Evolutionary conservation across 306 rosid genomes (phyloP), one percentile per base, ranked within the genome.

Genomic region (Glycine tomentella): DNA sequence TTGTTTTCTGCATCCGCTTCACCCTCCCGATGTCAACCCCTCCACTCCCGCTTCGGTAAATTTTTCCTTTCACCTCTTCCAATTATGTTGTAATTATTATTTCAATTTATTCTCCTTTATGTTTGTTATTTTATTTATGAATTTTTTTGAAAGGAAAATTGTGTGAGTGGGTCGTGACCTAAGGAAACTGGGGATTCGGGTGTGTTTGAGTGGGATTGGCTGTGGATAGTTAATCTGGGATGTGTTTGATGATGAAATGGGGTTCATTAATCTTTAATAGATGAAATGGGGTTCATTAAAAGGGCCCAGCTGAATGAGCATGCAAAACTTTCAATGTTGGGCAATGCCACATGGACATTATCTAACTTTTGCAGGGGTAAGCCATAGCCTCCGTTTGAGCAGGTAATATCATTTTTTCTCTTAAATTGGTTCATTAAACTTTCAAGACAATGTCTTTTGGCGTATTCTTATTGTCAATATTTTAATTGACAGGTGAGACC

Each of bases 1-100:
- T n/a, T n/a, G n/a, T n/a, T n/a, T n/a, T n/a, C n/a, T n/a, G n/a
- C n/a, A n/a, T 16, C 77, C 87, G 12, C 80, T 87, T 84, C 84
- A 87, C 69, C 90, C 90, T 38, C 90, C 86, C 57, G 87, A 87
- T 0, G 82, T 84, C 38, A 78, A 36, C 49, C 89, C 84, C 13
- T 9, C 25, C 25, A 1, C 44, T 9, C 73, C 69, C 8, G 56
- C 9, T 1, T 58, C 69, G 90, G 90, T 87, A 87, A 52, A 38
- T 38, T 0, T 40, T 53, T 55, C 25, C 53, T 10, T 76, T 49
- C 1, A 7, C 57, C 8, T 20, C 75, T 45, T 72, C 40, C 14
- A 10, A n/a, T n/a, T 74, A 1, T 50, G 40, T 48, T 16, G 2
- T 71, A 5, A 25, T 11, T 55, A 38, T 38, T 38, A 5, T 11